phyloP scores from a whole-genome alignment of 106 monocot genomes.

The Hemerocallis citrina region DNA sequence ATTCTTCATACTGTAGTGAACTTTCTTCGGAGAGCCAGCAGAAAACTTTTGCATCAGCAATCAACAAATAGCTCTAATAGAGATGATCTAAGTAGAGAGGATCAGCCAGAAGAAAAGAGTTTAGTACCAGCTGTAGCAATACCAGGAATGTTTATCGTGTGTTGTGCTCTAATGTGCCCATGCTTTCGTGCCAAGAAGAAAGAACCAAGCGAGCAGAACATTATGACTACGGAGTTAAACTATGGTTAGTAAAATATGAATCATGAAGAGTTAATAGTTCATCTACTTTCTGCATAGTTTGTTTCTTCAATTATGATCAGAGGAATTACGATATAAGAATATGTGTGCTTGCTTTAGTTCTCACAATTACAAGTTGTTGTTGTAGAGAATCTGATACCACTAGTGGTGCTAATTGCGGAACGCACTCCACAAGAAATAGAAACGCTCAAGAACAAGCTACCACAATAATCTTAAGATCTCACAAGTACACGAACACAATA shows the following conservation, averaged over 20 bases:
- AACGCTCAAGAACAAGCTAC: too few species aligned
- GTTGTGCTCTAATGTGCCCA: slow-evolving; percentile 30
- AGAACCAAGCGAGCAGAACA: slow-evolving; percentile 14
- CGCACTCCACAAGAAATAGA: too few species aligned
- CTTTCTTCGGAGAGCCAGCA: slow-evolving; percentile 2
- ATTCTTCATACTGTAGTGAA: slow-evolving; percentile 6
- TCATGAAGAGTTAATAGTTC: too few species aligned
- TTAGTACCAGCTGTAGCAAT: slow-evolving; percentile 16
- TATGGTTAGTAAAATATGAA: slow-evolving; percentile 9
- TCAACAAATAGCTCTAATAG: slow-evolving; percentile 9
- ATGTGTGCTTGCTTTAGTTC: too few species aligned
- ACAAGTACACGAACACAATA: too few species aligned
- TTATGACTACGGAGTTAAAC: slow-evolving; percentile 15
- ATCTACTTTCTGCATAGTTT: too few species aligned
- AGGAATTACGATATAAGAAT: too few species aligned
- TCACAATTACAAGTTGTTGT: too few species aligned
- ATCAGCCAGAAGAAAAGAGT: slow-evolving; percentile 3
- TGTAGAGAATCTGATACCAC: too few species aligned
- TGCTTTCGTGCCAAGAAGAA: slow-evolving; percentile 33
- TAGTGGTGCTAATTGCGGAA: too few species aligned
- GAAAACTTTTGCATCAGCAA: slow-evolving; percentile 24
- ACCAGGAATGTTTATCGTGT: slow-evolving; percentile 35
- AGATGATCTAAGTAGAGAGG: slow-evolving; percentile 4
- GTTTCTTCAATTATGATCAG: too few species aligned
- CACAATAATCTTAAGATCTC: too few species aligned